These are phyloP conservation scores for Persicaria maculosa DNA, from an alignment of 148 eudicot genomes.

Conservation along the genomic window DNA sequence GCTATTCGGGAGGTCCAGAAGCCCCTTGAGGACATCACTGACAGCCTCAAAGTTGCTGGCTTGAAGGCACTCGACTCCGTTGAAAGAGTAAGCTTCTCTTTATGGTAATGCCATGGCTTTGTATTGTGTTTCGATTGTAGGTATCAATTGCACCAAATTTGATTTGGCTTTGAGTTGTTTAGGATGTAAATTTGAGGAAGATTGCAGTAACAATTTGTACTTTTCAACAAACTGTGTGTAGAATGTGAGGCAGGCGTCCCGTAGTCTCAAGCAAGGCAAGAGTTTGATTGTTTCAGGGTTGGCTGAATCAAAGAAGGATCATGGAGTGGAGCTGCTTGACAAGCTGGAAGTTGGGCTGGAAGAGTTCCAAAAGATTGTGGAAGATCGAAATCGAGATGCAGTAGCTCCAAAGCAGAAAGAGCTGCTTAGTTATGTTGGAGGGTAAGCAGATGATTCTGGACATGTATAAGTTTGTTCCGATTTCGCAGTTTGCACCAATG, in stretches of 20 bases:
- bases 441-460: neutral
- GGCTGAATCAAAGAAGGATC: slow-evolving; percentile 85
- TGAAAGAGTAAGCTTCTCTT: slow-evolving; percentile 57
- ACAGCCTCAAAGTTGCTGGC: slow-evolving; percentile 84
- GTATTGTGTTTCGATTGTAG: neutral
- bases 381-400: slow-evolving; percentile 68
- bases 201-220: slow-evolving; percentile 13
- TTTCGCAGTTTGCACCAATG: neutral
- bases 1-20: slow-evolving; percentile 96
- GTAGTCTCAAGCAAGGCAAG: slow-evolving; percentile 71
- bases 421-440: slow-evolving; percentile 74
- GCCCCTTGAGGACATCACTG: slow-evolving; percentile 92
- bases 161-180: neutral
- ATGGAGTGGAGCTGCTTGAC: slow-evolving; percentile 66
- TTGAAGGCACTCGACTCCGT: slow-evolving; percentile 80
- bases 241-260: slow-evolving; percentile 86
- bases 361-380: slow-evolving; percentile 77
- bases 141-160: neutral
- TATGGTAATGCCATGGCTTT: neutral
- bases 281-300: slow-evolving; percentile 64
- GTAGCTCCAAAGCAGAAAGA: slow-evolving; percentile 83
- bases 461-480: neutral
- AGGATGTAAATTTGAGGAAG: neutral
- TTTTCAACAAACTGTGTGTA: slow-evolving; percentile 27
- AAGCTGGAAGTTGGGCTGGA: slow-evolving; percentile 85